Evolutionary conservation across 768 basidiomycete species (phyloP), one percentile per base, ranked within the genome.

Genomic region (Cystofilobasidium bisporidii): DNA sequence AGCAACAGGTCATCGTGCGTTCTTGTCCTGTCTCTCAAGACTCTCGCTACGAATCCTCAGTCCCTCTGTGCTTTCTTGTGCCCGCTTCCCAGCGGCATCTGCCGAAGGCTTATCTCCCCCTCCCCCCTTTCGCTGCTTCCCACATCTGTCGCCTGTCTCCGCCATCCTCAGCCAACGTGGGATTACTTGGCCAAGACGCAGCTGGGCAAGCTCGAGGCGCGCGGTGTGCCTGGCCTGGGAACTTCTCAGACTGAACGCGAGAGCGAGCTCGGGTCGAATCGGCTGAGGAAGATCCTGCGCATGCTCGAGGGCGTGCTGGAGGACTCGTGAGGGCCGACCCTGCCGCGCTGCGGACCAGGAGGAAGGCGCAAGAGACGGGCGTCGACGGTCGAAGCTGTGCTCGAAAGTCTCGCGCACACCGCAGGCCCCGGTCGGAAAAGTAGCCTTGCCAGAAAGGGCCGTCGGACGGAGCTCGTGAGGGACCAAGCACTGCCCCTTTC

Each of bases 221-320:
- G 30, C 17, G 53, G 53, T 30, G 53, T 56, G 2, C 53, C 53
- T 2, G 53, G 53, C 4, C 30, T 56, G 3, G 53, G 53, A 11
- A 32, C 28, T 26, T 30, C 26, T 8, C 30, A 32, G 30, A 5
- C 9, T 1, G 53, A 56, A 30, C 26, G 53, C 28, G 53, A 56
- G 53, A 56, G 53, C 53, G 53, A 56, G 2, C 18, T n/a, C 15
- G 53, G 53, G 12, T 22, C 14, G 28, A 9, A 20, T 15, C 53
- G 53, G 18, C 26, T 56, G 28, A 2, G 28, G 28, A 56, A 56
- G 53, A n/a, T 56, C 18, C 28, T 56, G 28, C 5, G 28, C 28
- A 32, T 56, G 28, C 53, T 56, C 26, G 53, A 56, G 53, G 53
- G 53, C 53, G 53, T 32, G 10, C 15, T 56, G 9, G 53, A 56